phyloP scores from a whole-genome alignment of 2,329 filamentous ascomycete species.

The Fusarium setosum region DNA sequence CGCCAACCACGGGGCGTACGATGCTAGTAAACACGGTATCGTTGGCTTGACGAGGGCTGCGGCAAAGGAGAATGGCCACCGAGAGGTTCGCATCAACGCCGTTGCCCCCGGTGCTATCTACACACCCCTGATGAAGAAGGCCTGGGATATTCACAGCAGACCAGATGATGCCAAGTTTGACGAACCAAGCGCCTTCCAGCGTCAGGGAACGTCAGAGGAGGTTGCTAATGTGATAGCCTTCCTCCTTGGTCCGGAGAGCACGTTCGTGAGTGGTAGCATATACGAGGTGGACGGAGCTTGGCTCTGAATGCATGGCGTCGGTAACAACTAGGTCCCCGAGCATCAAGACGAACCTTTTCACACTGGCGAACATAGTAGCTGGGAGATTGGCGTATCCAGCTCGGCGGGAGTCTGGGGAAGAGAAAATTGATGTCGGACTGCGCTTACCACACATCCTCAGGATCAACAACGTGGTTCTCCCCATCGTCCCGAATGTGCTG shows the following conservation, averaged over 20 bases:
- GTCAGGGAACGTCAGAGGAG: constrained; percentile 56
- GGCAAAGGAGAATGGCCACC: constrained; percentile 53
- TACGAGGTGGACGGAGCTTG: constrained; percentile 61
- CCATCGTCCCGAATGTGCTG: constrained; percentile 86
- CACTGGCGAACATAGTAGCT: not conserved
- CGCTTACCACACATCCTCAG: constrained; percentile 84
- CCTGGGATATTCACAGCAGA: constrained; percentile 49
- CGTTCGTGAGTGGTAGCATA: constrained; percentile 50
- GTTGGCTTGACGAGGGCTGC: constrained; percentile 51
- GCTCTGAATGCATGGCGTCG: constrained; percentile 41
- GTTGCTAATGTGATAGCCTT: constrained; percentile 50
- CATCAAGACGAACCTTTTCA: not conserved
- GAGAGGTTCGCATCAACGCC: constrained; percentile 59
- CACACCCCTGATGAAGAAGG: constrained; percentile 61
- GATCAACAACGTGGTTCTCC: constrained; percentile 79
- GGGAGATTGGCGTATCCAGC: not conserved
- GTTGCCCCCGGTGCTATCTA: constrained; percentile 61
- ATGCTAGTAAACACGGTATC: constrained; percentile 53
- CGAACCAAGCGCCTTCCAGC: constrained; percentile 54
- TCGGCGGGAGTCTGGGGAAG: constrained; percentile 56
- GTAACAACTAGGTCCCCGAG: not conserved
- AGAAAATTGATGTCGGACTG: constrained; percentile 1
- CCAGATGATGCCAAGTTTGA: constrained; percentile 54
- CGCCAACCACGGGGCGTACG: constrained; percentile 50
- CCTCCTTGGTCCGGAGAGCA: constrained; percentile 50